Conservation (phyloP, 331 rosid species). For the Spiraea crenata region DNA sequence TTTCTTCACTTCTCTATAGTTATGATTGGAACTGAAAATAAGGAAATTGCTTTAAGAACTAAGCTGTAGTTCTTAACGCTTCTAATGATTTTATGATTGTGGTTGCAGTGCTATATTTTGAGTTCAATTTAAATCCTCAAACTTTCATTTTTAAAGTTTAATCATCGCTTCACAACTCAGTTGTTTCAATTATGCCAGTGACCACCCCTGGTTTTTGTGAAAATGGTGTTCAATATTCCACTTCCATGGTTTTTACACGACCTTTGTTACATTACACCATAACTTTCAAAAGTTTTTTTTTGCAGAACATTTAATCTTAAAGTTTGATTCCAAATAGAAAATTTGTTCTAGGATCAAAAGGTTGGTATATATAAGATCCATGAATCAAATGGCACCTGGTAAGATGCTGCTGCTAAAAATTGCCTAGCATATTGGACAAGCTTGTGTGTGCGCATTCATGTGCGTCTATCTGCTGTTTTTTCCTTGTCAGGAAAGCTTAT, state of each 20-base stretch:
- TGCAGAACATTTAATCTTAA: not conserved
- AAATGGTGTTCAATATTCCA: not conserved
- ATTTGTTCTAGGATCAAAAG: not conserved
- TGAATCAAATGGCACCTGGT: not conserved
- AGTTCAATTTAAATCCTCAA: not conserved
- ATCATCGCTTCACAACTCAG: not conserved
- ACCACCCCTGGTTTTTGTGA: not conserved
- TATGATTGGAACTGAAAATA: not conserved
- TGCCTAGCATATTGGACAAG: not conserved
- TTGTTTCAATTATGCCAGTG: not conserved
- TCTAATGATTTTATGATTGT: not conserved
- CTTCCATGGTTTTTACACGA: not conserved
- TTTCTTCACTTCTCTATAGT: not conserved
- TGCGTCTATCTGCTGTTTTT: not conserved
- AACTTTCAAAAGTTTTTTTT: not conserved
- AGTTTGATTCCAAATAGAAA: not conserved
- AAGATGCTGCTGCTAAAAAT: not conserved
- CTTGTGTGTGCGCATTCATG: not conserved
- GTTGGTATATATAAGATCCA: not conserved
- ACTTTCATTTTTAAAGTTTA: not conserved
- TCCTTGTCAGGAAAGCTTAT: not conserved
- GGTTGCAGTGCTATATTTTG: constrained; percentile 2
- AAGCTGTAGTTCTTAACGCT: not conserved
- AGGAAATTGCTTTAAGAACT: not conserved
- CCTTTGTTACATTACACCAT: not conserved